Evolutionary conservation across 441 rosid genomes (phyloP).

Genomic region (Mallotus repandus): DNA sequence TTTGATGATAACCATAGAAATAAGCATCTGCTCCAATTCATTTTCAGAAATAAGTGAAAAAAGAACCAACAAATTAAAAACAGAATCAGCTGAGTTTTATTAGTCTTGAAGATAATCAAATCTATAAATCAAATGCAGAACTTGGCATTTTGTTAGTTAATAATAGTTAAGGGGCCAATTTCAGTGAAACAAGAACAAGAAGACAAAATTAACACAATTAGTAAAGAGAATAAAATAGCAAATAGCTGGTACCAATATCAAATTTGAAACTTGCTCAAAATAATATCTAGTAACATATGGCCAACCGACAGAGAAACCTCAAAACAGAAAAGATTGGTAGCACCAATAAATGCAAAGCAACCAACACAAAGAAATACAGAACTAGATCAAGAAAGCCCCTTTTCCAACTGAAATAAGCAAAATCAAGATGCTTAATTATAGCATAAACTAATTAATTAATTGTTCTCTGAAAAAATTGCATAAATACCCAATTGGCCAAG

Average conservation of each 20-base stretch:
- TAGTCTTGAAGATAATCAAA: not conserved
- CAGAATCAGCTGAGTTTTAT: too few species aligned
- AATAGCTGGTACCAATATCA: not conserved
- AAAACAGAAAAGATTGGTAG: not conserved
- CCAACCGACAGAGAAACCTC: not conserved
- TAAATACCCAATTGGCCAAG: not conserved
- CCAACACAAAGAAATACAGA: not conserved
- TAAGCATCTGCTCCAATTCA: not conserved
- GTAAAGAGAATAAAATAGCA: not conserved
- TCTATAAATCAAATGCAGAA: not conserved
- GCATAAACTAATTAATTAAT: too few species aligned
- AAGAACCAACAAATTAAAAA: not conserved
- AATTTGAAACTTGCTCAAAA: not conserved
- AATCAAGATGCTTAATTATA: not conserved
- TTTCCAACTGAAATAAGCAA: not conserved
- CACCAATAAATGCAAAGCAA: not conserved
- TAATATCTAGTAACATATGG: not conserved
- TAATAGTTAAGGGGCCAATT: not conserved
- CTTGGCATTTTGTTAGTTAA: not conserved
- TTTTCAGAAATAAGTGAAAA: constrained; percentile 1
- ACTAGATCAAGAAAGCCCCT: not conserved
- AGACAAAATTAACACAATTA: not conserved
- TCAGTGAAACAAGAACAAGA: constrained; percentile 1
- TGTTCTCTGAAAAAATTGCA: not conserved
- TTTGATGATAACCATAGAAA: not conserved